These are phyloP conservation scores for Lyophyllum decastes DNA, from an alignment of 768 basidiomycete species.

Conservation along the genomic window DNA sequence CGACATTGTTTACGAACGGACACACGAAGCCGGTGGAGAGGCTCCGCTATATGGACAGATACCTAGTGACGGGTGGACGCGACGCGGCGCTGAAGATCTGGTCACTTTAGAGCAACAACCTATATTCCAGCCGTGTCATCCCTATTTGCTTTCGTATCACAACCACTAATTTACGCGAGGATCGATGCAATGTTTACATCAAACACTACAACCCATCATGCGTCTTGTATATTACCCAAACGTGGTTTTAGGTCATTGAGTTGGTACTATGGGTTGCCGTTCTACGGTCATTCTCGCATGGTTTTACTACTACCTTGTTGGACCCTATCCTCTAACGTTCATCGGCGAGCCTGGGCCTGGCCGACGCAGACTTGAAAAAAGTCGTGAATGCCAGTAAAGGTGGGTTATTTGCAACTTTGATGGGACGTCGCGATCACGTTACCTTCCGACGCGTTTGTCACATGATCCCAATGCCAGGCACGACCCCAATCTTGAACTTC, in stretches of 20 bases:
- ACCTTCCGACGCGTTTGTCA: slow-evolving; percentile 9
- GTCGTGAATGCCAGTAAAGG: too few relatives aligned
- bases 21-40: slow-evolving; percentile 87
- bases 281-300: too few relatives aligned
- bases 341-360: too few relatives aligned
- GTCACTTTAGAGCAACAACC: slow-evolving; percentile 63
- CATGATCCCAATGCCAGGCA: not conserved
- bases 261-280: too few relatives aligned
- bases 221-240: slow-evolving; percentile 7
- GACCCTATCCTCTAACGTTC: too few relatives aligned
- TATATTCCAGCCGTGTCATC: not conserved
- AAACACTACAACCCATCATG: slow-evolving; percentile 1
- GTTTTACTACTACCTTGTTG: too few relatives aligned
- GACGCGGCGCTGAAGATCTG: slow-evolving; percentile 90
- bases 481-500: not conserved
- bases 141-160: slow-evolving; percentile 7
- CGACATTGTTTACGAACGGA: slow-evolving; percentile 86
- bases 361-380: too few relatives aligned
- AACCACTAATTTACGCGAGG: not conserved
- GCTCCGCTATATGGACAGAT: slow-evolving; percentile 95
- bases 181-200: not conserved
- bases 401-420: too few relatives aligned
- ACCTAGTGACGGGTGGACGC: slow-evolving; percentile 86
- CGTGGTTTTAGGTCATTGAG: not conserved
- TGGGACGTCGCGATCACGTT: not conserved